phyloP scores from a whole-genome alignment of 768 basidiomycete genomes.

The Fomitopsis pulvina region DNA sequence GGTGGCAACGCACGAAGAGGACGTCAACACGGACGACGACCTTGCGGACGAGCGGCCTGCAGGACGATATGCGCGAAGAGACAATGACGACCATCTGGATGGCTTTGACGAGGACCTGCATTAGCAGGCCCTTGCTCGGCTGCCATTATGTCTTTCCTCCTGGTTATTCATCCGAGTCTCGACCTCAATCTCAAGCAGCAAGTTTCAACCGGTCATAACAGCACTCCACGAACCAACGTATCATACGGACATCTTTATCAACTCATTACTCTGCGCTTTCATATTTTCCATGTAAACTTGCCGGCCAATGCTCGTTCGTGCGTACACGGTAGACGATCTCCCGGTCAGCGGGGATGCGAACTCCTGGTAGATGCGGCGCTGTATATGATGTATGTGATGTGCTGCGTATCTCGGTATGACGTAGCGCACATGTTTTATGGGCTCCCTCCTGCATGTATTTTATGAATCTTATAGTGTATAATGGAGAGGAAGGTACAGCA shows the following conservation, averaged over 20 bases:
- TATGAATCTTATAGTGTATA: not conserved
- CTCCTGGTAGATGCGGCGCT: not conserved
- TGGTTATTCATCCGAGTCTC: no score
- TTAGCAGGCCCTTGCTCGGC: not conserved
- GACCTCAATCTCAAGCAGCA: not conserved
- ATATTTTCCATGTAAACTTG: not conserved
- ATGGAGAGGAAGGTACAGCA: not conserved
- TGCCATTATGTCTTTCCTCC: not conserved
- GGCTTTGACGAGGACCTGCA: conserved; percentile 29
- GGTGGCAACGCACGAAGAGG: conserved; percentile 30
- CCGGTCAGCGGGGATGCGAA: not conserved
- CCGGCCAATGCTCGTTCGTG: not conserved
- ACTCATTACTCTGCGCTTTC: not conserved
- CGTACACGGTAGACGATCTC: not conserved
- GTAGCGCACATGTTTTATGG: not conserved
- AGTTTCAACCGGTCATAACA: not conserved
- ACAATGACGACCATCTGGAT: conserved; percentile 21
- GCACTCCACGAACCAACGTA: not conserved
- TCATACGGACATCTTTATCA: not conserved
- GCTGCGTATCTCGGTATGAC: not conserved
- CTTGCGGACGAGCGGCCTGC: conserved; percentile 61
- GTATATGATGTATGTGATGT: not conserved
- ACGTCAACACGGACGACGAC: conserved; percentile 66
- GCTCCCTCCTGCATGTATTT: not conserved
- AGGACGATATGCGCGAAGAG: conserved; percentile 63